phyloP scores from a whole-genome alignment of 2,329 filamentous ascomycete genomes.

The Penicillium sp. region DNA sequence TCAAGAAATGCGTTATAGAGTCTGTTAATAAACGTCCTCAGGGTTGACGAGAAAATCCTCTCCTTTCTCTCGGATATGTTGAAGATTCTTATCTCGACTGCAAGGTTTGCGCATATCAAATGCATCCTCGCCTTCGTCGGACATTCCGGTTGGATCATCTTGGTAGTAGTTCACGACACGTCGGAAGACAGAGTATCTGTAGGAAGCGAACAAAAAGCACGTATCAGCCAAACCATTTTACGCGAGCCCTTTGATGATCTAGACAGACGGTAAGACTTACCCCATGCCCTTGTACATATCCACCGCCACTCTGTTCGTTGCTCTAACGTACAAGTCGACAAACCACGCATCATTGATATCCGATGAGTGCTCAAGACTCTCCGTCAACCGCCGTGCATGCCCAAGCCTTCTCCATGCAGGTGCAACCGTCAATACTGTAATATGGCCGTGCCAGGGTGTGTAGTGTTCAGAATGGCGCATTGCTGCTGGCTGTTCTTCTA shows the following conservation, averaged over 20 bases:
- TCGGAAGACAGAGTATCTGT: slow-evolving; percentile 73
- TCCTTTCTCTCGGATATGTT: slow-evolving; percentile 77
- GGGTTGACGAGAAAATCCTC: slow-evolving; percentile 73
- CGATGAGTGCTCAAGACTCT: slow-evolving; percentile 75
- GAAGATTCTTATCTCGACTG: slow-evolving; percentile 69
- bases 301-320: slow-evolving; percentile 83
- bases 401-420: slow-evolving; percentile 81
- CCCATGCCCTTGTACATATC: slow-evolving; percentile 86
- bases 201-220: not conserved
- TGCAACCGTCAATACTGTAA: slow-evolving; percentile 90
- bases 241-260: not conserved
- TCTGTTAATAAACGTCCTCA: slow-evolving; percentile 66
- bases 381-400: slow-evolving; percentile 77
- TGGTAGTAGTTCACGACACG: slow-evolving; percentile 90
- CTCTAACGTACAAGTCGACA: slow-evolving; percentile 88
- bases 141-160: slow-evolving; percentile 67
- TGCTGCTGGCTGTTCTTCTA: slow-evolving; percentile 77
- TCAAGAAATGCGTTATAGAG: not conserved
- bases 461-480: slow-evolving; percentile 78
- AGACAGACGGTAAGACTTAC: slow-evolving; percentile 41
- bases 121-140: slow-evolving; percentile 68
- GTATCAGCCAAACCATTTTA: not conserved
- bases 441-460: slow-evolving; percentile 98
- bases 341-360: slow-evolving; percentile 88
- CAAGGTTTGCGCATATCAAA: slow-evolving; percentile 96